Conservation (phyloP, 192 early-diverging fungal species). For the Coemansia sp. region DNA sequence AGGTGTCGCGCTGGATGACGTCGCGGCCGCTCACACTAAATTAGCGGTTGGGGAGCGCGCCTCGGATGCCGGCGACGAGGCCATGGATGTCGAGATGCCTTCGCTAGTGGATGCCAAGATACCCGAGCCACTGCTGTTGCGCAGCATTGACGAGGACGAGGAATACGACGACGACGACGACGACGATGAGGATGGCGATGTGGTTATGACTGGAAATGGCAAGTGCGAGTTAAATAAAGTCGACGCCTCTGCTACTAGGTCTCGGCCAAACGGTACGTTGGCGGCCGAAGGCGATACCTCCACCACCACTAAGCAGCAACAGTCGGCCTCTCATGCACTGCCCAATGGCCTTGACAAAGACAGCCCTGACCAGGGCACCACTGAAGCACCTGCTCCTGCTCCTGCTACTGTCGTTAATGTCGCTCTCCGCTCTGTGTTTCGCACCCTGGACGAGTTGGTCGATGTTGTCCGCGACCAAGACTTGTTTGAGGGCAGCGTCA, state of each 20-base stretch:
- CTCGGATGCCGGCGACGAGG: neutral
- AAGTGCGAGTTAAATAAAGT: neutral
- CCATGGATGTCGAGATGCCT: slow-evolving; percentile 6
- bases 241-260: neutral
- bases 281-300: neutral
- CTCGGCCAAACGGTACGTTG: neutral
- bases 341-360: neutral
- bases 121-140: slow-evolving; percentile 9
- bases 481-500: slow-evolving; percentile 18
- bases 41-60: neutral
- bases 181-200: slow-evolving; percentile 7
- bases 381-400: neutral
- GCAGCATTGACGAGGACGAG: slow-evolving; percentile 44
- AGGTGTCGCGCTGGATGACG: slow-evolving; percentile 3
- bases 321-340: neutral
- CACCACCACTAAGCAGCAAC: neutral
- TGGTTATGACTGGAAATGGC: neutral
- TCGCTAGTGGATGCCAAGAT: slow-evolving; percentile 5
- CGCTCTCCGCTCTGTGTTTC: slow-evolving; percentile 24
- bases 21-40: neutral
- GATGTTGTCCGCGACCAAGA: slow-evolving; percentile 35
- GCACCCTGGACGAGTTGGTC: slow-evolving; percentile 47
- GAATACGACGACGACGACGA: slow-evolving; percentile 49
- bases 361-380: neutral
- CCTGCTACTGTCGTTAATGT: neutral